Conservation (phyloP, 495 filamentous ascomycete genomes). For the Xylaria sp. region DNA sequence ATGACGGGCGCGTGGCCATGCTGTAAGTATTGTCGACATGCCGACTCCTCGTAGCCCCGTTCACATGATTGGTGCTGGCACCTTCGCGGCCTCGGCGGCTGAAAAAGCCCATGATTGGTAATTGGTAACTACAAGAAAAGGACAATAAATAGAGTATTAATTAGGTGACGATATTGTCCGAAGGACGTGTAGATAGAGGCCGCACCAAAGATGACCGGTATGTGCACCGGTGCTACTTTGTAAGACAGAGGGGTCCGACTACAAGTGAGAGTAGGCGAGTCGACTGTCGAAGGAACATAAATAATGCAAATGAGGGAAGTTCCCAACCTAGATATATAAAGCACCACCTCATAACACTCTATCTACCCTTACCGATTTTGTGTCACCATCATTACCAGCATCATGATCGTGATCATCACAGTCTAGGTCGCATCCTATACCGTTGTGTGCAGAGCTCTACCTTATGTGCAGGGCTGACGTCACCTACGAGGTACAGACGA, state of each 20-base stretch:
- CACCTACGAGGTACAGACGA: neutral
- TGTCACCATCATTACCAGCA: neutral
- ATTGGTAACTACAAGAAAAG: neutral
- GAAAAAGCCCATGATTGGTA: conserved; percentile 39
- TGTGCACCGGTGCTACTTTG: neutral
- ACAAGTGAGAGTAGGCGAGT: neutral
- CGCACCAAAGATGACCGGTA: neutral
- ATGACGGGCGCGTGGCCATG: conserved; percentile 52
- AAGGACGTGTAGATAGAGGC: neutral
- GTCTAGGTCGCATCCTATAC: neutral
- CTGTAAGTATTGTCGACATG: conserved; percentile 37
- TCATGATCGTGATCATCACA: neutral
- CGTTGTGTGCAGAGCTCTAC: neutral
- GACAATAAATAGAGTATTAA: neutral
- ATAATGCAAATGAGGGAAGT: neutral
- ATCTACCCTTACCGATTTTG: neutral
- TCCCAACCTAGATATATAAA: conserved; percentile 16
- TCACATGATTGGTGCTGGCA: neutral
- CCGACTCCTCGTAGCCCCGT: conserved; percentile 28
- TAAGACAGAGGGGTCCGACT: neutral
- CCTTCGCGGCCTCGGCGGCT: conserved; percentile 33
- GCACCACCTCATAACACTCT: neutral
- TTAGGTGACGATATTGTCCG: neutral
- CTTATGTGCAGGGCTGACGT: neutral
- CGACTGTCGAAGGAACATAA: too few relatives aligned